Evolutionary conservation across 495 filamentous ascomycete species (phyloP).

Genomic region (Trichoderma virens): DNA sequence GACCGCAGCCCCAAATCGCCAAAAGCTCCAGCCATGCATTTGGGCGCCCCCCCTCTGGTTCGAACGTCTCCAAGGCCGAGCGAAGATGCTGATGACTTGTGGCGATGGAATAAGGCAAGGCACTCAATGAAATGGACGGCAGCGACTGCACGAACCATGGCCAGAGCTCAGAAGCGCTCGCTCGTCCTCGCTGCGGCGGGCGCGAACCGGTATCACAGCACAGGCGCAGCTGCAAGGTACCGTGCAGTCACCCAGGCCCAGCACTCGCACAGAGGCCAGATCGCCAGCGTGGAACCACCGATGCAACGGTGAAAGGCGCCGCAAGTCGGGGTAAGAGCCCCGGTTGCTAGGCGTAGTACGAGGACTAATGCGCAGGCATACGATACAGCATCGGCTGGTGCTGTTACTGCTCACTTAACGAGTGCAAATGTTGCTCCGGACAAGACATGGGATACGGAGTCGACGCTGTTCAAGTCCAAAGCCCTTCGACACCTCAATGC

Average conservation of each 20-base stretch:
- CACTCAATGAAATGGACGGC: too few species aligned
- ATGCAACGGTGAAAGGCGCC: conserved; percentile 3
- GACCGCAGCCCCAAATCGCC: conserved; percentile 8
- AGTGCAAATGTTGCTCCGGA: too few species aligned
- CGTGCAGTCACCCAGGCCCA: not conserved
- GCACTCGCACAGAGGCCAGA: conserved; percentile 9
- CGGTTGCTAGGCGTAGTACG: not conserved
- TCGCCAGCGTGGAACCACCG: conserved; percentile 8
- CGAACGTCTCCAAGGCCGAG: not conserved
- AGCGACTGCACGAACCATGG: too few species aligned
- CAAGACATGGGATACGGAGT: not conserved
- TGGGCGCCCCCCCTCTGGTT: not conserved
- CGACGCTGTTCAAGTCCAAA: not conserved
- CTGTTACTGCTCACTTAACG: too few species aligned
- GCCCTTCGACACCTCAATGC: not conserved
- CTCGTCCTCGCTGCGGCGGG: too few species aligned
- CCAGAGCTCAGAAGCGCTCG: too few species aligned
- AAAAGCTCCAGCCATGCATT: not conserved
- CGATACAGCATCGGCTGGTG: too few species aligned
- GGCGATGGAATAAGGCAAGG: too few species aligned
- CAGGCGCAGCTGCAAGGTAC: not conserved
- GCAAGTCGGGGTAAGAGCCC: conserved; percentile 1
- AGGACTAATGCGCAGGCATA: too few species aligned
- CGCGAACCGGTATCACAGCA: too few species aligned
- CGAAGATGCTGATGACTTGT: too few species aligned